Conservation (phyloP, 768 basidiomycete genomes). For the Hygrophoropsis aurantiaca region DNA sequence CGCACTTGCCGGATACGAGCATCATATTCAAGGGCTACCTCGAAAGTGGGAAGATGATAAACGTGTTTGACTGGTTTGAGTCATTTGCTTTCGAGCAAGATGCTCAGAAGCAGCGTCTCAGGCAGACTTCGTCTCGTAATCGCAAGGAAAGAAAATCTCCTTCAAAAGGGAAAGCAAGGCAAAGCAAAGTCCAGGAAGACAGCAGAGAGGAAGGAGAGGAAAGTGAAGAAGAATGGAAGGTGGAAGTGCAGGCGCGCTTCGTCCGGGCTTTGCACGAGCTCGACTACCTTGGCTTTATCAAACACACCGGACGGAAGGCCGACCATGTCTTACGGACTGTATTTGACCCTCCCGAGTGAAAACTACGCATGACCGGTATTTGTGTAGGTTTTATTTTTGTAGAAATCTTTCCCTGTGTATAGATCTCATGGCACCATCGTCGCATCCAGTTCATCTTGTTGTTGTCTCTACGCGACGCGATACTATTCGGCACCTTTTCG, state of each 20-base stretch:
- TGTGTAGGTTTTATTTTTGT: conserved; percentile 14
- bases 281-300: conserved; percentile 77
- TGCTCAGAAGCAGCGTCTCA: conserved; percentile 40
- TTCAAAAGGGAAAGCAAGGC: conserved; percentile 21
- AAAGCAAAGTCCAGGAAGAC: conserved; percentile 31
- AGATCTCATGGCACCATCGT: neutral
- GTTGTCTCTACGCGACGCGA: neutral
- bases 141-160: neutral
- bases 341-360: conserved; percentile 45
- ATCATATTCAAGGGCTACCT: conserved; percentile 77
- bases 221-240: conserved; percentile 50
- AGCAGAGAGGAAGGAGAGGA: conserved; percentile 19
- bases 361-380: no score
- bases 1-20: conserved; percentile 69
- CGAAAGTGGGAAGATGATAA: conserved; percentile 80
- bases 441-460: neutral
- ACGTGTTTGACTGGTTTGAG: conserved; percentile 88
- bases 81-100: conserved; percentile 71
- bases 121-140: neutral
- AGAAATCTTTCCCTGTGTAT: neutral
- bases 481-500: neutral
- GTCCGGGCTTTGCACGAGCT: conserved; percentile 79
- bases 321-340: conserved; percentile 74
- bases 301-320: conserved; percentile 74
- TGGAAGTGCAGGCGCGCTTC: conserved; percentile 76